Evolutionary conservation across 371 early-diverging fungal species (phyloP), one percentile per base, ranked within the genome.

Genomic region (Apophysomyces variabilis): DNA sequence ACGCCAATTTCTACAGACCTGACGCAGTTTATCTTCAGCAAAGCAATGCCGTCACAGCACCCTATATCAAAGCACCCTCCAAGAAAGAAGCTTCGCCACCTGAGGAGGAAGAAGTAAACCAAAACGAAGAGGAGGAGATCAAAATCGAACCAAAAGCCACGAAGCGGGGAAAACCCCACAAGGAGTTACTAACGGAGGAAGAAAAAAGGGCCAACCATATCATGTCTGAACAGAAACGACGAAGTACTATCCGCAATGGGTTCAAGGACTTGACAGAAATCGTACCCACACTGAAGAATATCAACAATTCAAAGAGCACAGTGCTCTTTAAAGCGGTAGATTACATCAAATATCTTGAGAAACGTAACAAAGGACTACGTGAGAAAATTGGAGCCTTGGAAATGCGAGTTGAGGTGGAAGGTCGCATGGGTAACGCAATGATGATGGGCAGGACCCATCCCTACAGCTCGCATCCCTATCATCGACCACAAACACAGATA

Each of bases 131-230:
- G 71, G 71, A 26, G 66, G 74, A 9, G 37, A 57, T 41, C 57
- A 46, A 47, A 54, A 38, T 38, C 60, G 6, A 65, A 57, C 65
- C 67, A 38, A 68, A 68, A 35, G 35, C 75, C 36, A 62, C 62
- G 16, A 50, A 62, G 39, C 73, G 80, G 54, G 65, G 64, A 11
- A 75, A 76, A 58, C 70, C 76, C 4, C 74, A 68, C 8, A 83
- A 80, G 41, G 90, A 93, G 65, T 76, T 95, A 18, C 71, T 96
- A 62, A 92, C 94, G 0, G 93, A 93, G 46, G 86, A 91, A 16
- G 94, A 96, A 62, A 96, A 96, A 77, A 83, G 92, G 65, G 89
- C 91, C 26, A 95, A 95, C 74, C 96, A 95, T 76, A 94, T 95
- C 74, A 92, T 90, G 1, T 91, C 92, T 21, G 96, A 96, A 69